Conservation (phyloP, 2,329 filamentous ascomycete genomes). For the Graphilbum fragrans region DNA sequence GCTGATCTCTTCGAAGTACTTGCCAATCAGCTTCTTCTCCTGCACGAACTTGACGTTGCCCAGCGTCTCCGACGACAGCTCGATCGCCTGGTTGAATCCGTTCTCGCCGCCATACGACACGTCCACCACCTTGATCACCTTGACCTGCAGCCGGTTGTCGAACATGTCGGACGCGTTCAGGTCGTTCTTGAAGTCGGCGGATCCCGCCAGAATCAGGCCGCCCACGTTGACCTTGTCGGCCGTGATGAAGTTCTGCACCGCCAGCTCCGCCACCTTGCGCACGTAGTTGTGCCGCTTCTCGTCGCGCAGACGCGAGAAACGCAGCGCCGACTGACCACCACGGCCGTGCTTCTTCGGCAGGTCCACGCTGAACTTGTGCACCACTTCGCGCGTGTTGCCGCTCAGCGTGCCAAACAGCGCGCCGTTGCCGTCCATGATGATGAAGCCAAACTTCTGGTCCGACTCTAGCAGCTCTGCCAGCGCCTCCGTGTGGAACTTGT, state of each 20-base stretch:
- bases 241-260: conserved; percentile 98
- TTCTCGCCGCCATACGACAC: conserved; percentile 99
- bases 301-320: conserved; percentile 98
- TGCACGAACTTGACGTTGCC: conserved; percentile 99
- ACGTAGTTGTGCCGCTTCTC: conserved; percentile 99
- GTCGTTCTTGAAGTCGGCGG: conserved; percentile 99
- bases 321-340: conserved; percentile 98
- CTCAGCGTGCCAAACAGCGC: conserved; percentile 93
- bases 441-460: conserved; percentile 98
- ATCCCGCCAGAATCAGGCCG: conserved; percentile 89
- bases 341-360: conserved; percentile 99
- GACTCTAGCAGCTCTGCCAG: conserved; percentile 94
- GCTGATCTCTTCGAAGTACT: conserved; percentile 98
- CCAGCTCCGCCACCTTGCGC: conserved; percentile 93
- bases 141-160: conserved; percentile 76
- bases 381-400: conserved; percentile 90
- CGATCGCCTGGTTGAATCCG: conserved; percentile 99
- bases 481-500: conserved; percentile 98
- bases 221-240: conserved; percentile 97
- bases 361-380: conserved; percentile 98
- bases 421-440: conserved; percentile 99
- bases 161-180: conserved; percentile 97
- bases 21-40: conserved; percentile 99
- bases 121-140: conserved; percentile 99
- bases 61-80: conserved; percentile 85